Percentiles rank a stretch among this genome's conserved stretches.
These are phyloP conservation scores for Trichocladium uniseriatum DNA, from an alignment of 495 filamentous ascomycete genomes.

Conservation along the genomic window DNA sequence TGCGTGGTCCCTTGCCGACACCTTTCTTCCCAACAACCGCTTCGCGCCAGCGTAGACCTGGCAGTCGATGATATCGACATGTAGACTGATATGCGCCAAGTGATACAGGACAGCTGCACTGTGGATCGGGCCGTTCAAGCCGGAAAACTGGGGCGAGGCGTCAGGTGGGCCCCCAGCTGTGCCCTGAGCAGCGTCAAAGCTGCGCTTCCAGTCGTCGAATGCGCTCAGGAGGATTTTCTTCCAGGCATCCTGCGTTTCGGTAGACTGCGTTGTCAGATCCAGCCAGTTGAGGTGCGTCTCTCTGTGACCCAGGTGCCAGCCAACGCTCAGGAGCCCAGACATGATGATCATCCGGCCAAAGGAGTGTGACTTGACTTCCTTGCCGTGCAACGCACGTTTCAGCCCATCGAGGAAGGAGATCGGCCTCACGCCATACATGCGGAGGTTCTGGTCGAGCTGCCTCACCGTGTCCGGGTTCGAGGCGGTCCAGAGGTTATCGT, in stretches of 20 bases:
- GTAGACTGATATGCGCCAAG: conserved; percentile 89
- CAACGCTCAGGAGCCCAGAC: conserved; percentile 85
- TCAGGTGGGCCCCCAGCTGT: conserved; percentile 35
- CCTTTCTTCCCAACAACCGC: conserved; percentile 73
- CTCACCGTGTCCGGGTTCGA: conserved; percentile 78
- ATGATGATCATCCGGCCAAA: conserved; percentile 94
- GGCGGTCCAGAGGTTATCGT: conserved; percentile 89
- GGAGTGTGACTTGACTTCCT: conserved; percentile 79
- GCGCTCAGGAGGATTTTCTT: conserved; percentile 71
- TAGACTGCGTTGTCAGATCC: conserved; percentile 52
- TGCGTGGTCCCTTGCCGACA: conserved; percentile 68
- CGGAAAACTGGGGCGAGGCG: conserved; percentile 27
- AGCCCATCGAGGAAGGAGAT: conserved; percentile 85
- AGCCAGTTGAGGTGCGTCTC: conserved; percentile 88
- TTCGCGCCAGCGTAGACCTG: conserved; percentile 86
- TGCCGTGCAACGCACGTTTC: conserved; percentile 78
- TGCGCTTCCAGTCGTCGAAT: conserved; percentile 89
- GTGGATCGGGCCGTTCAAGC: conserved; percentile 71
- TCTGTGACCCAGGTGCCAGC: conserved; percentile 92
- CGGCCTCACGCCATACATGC: conserved; percentile 74
- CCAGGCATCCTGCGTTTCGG: conserved; percentile 84
- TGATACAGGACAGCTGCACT: conserved; percentile 82
- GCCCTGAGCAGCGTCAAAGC: conserved; percentile 69
- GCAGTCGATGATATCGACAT: conserved; percentile 88
- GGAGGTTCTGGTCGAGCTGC: conserved; percentile 69